Evolutionary conservation across 305 asterid species (phyloP).

Genomic region (Nicotiana rustica): DNA sequence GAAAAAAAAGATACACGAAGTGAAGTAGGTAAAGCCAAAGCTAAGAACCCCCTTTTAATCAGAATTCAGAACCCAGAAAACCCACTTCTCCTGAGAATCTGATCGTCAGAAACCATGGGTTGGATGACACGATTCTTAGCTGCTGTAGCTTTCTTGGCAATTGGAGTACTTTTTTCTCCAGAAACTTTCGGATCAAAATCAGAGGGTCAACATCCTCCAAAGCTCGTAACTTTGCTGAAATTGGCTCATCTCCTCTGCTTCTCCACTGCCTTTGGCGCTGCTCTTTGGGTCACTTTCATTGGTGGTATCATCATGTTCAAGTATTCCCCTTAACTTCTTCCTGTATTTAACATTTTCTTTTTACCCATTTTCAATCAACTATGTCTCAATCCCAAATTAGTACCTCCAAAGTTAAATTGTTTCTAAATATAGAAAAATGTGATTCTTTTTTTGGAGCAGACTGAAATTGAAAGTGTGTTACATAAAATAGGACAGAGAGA

Average conservation of each 20-base stretch:
- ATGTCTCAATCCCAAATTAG: background rate
- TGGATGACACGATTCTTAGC: slow-evolving; percentile 80
- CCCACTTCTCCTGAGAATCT: background rate
- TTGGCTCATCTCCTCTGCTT: slow-evolving; percentile 86
- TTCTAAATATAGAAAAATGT: too few species aligned
- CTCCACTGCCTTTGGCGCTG: slow-evolving; percentile 94
- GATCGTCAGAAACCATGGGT: slow-evolving; percentile 50
- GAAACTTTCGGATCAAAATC: slow-evolving; percentile 81
- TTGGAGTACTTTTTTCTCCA: slow-evolving; percentile 88
- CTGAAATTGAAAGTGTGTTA: too few species aligned
- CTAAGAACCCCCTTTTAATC: background rate
- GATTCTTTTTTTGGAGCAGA: too few species aligned
- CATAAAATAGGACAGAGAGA: too few species aligned
- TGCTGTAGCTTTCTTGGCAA: slow-evolving; percentile 78
- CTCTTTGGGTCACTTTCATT: slow-evolving; percentile 95
- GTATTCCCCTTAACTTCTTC: slow-evolving; percentile 42
- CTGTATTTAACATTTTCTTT: background rate
- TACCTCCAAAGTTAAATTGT: too few species aligned
- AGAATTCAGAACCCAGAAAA: background rate
- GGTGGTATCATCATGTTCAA: slow-evolving; percentile 99
- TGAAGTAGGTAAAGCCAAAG: background rate
- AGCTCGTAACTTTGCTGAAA: slow-evolving; percentile 60
- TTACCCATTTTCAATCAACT: background rate
- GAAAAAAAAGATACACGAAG: background rate
- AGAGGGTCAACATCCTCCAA: slow-evolving; percentile 59